Evolutionary conservation across 164 flowering plant species (phyloP), one percentile per base, ranked within the genome.

Genomic region (Umbellularia californica): DNA sequence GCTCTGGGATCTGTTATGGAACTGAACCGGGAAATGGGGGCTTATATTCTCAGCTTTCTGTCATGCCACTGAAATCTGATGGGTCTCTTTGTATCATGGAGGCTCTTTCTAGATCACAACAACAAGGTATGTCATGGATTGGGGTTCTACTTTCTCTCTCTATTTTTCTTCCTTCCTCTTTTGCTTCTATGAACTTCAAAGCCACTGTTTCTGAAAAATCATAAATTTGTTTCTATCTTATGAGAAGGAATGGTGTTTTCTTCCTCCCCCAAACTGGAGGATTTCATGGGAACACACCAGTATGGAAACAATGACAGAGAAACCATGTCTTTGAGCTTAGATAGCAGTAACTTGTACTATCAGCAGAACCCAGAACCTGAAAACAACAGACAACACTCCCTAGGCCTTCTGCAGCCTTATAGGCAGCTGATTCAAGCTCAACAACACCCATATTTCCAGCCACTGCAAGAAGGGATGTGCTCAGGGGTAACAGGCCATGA

Each of bases 31-130:
- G 82, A 72, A 81, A 71, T 77, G 84, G 78, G 58, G 85, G 80
- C 27, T 83, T 81, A 67, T 79, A 78, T 71, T 67, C 95, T 71
- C 82, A 86, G 27, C 72, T 90, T 65, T 77, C 92, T 73, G 82
- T 85, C 5, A 88, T 94, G 96, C 98, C 97, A 9, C 87, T 92
- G 65, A 90, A 91, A 78, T 90, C 97, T 15, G 98, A 94, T 79
- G 97, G 97, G 7, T 92, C 98, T 73, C 95, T 92, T 68, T 91
- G 95, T 71, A 85, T 92, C 76, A 91, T 90, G 90, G 94, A 90
- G 78, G 89, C 97, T 73, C 85, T 89, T 75, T 30, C 75, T 13
- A 86, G 84, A 77, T 88, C 96, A 72, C 92, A 88, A 17, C 72
- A 82, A 27, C 80, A 87, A 84, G 95, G 95, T 88, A 65, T 5